Percentiles rank a stretch among this genome's conserved stretches.
Evolutionary conservation across 164 flowering plant species (phyloP).

Genomic region (Nymphaea thermarum): DNA sequence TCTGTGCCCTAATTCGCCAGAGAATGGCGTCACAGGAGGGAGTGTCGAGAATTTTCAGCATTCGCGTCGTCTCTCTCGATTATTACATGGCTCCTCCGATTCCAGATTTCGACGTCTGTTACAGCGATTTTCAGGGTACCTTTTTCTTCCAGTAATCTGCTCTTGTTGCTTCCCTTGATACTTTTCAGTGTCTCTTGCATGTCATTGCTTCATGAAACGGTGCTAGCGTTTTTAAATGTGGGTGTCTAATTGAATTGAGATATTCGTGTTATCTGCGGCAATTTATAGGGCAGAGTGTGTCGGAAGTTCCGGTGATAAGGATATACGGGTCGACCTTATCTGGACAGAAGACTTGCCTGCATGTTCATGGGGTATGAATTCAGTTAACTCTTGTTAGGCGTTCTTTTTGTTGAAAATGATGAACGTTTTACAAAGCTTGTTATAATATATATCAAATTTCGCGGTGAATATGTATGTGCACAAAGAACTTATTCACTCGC

Average conservation of each 20-base stretch:
- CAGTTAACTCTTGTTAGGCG: no score
- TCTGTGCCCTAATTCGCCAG: not conserved
- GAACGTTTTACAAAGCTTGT: no score
- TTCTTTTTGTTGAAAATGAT: no score
- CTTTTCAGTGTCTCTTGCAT: no score
- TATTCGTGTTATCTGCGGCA: not conserved
- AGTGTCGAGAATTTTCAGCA: constrained; percentile 37
- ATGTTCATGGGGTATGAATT: constrained; percentile 46
- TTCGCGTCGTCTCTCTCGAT: constrained; percentile 70
- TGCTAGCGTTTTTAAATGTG: no score
- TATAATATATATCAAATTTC: no score
- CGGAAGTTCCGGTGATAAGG: constrained; percentile 75
- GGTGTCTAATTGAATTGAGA: no score
- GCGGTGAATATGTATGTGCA: no score
- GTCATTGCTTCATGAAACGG: no score
- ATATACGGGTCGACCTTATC: constrained; percentile 71
- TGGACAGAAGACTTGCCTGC: constrained; percentile 84
- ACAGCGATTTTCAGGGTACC: constrained; percentile 72
- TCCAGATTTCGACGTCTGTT: constrained; percentile 49
- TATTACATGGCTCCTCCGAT: constrained; percentile 69
- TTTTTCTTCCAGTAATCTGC: not conserved
- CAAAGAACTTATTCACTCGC: no score
- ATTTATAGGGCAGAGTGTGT: constrained; percentile 57
- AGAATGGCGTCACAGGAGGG: constrained; percentile 22
- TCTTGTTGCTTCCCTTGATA: no score